phyloP scores from a whole-genome alignment of 2,329 filamentous ascomycete genomes.

The Metarhizium robertsii region DNA sequence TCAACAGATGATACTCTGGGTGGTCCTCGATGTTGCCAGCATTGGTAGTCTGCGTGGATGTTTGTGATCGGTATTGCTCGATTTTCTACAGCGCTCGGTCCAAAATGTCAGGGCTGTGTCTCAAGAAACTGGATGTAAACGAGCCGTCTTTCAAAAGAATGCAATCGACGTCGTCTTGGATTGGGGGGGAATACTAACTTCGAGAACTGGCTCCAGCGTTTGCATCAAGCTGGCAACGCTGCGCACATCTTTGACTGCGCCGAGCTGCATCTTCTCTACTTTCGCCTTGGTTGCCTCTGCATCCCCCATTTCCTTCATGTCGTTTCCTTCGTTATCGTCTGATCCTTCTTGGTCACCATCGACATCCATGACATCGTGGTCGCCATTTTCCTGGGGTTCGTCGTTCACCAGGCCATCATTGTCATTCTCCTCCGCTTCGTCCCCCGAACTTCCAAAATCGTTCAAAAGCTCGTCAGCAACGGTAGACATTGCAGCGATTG shows the following conservation, averaged over 20 bases:
- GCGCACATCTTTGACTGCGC: constrained; percentile 65
- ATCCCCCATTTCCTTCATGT: constrained; percentile 45
- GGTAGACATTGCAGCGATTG: constrained; percentile 60
- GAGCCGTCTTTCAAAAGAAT: constrained; percentile 19
- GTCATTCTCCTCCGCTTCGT: constrained; percentile 58
- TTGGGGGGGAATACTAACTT: constrained; percentile 51
- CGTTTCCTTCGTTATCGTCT: constrained; percentile 47
- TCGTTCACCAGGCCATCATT: constrained; percentile 38
- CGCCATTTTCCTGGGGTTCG: constrained; percentile 26
- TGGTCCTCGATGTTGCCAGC: constrained; percentile 85
- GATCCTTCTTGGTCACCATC: constrained; percentile 38
- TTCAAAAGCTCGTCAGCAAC: constrained; percentile 87
- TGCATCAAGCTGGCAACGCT: constrained; percentile 75
- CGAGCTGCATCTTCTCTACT: constrained; percentile 74
- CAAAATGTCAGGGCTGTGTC: constrained; percentile 60
- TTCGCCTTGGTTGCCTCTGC: constrained; percentile 66
- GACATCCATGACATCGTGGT: constrained; percentile 41
- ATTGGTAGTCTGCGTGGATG: constrained; percentile 53
- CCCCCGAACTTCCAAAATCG: constrained; percentile 56
- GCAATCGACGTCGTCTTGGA: constrained; percentile 13
- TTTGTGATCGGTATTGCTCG: constrained; percentile 61
- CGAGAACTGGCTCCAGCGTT: constrained; percentile 67
- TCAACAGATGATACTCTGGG: constrained; percentile 81
- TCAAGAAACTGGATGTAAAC: constrained; percentile 53
- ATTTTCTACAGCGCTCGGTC: constrained; percentile 61